phyloP scores from a whole-genome alignment of 305 asterid species.

The Fraxinus dipetala region DNA sequence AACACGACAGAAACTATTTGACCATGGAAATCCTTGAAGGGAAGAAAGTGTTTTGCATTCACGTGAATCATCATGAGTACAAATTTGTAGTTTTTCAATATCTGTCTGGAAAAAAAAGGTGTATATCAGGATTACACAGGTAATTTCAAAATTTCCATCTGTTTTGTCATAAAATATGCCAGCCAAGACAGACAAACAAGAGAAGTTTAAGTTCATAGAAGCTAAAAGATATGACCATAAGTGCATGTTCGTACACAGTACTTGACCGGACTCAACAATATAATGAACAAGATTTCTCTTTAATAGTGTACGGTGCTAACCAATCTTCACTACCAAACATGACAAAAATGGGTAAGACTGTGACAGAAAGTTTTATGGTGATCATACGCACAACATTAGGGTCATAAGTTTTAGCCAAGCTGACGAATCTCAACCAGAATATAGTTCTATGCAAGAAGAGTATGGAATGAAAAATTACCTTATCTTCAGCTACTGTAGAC shows the following conservation, averaged over 20 bases:
- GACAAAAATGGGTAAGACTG: background rate
- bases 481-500: slow-evolving; percentile 39
- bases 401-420: background rate
- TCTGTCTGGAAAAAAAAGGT: slow-evolving; percentile 50
- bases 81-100: slow-evolving; percentile 48
- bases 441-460: background rate
- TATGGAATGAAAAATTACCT: slow-evolving; percentile 40
- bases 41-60: slow-evolving; percentile 62
- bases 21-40: slow-evolving; percentile 69
- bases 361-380: background rate
- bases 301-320: background rate
- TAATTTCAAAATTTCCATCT: background rate
- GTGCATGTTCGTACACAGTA: background rate
- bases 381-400: background rate
- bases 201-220: background rate
- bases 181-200: background rate
- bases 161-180: background rate
- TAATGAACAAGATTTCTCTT: background rate
- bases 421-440: background rate
- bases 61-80: slow-evolving; percentile 63
- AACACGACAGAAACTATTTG: slow-evolving; percentile 59
- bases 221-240: background rate
- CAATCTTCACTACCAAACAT: background rate
- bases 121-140: slow-evolving; percentile 10
- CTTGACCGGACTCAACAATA: background rate